phyloP scores from a whole-genome alignment of 495 filamentous ascomycete genomes.

The Podospora conica region DNA sequence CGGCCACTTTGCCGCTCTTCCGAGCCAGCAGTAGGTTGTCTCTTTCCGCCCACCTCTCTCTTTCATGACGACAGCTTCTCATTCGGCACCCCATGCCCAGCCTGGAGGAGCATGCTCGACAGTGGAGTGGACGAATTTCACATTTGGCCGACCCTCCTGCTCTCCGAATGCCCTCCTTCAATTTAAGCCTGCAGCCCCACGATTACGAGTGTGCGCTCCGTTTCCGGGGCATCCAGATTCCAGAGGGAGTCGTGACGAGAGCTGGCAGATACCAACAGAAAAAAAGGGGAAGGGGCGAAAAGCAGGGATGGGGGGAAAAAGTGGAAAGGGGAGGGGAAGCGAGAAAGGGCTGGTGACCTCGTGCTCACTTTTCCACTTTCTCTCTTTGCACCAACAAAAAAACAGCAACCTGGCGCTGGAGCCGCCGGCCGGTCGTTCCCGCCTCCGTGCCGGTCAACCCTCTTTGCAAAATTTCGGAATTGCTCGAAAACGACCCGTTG shows the following conservation, averaged over 20 bases:
- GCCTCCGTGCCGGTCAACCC: not conserved
- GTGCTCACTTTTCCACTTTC: not conserved
- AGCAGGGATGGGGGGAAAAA: not conserved
- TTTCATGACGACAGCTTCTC: too few species aligned
- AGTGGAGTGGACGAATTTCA: not conserved
- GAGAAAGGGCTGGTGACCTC: conserved; percentile 4
- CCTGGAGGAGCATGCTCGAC: not conserved
- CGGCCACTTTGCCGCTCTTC: not conserved
- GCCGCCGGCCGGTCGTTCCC: conserved; percentile 10
- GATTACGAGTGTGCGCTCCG: not conserved
- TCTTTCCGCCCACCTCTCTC: not conserved
- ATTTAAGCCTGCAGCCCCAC: not conserved
- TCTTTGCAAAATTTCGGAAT: not conserved
- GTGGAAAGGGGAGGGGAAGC: not conserved
- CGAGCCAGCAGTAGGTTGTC: not conserved
- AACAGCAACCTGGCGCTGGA: conserved; percentile 5
- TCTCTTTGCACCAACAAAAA: not conserved
- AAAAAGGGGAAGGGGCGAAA: not conserved
- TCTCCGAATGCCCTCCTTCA: not conserved
- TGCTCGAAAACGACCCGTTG: not conserved
- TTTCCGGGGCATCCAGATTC: not conserved
- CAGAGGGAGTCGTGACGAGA: not conserved
- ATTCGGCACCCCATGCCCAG: not conserved
- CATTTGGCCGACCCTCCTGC: not conserved
- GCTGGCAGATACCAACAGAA: not conserved